Evolutionary conservation across 2,329 filamentous ascomycete species (phyloP), one percentile per base, ranked within the genome.

Genomic region (Ceratocystis colombiana): DNA sequence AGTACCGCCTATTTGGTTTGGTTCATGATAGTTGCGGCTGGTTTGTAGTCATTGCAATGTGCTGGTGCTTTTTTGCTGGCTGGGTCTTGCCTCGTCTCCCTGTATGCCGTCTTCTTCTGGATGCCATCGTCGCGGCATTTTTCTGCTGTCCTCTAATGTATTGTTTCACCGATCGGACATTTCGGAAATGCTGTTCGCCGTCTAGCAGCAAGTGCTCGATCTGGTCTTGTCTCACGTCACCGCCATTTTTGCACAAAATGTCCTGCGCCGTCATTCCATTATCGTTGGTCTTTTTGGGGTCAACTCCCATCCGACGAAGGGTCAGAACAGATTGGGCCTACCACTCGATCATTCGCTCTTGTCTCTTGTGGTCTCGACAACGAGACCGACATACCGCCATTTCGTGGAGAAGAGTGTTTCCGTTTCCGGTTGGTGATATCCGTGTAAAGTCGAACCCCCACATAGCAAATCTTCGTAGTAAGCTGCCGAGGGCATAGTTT

Each of bases 401-500:
- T n/a, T 67, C 63, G 48, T 67, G 66, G 8, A 67, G 48, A 50
- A 65, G 66, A 10, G 63, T 67, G 46, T 65, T 67, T 22, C 57
- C 63, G 10, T 50, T 33, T 6, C n/a, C 20, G 8, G 25, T 48
- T 17, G 61, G 57, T 30, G 57, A 22, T 30, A 28, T 12, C 4
- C 44, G 46, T 22, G 44, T 57, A 55, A 67, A 62, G 28, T 67
- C 63, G 2, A 67, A 59, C 4, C 66, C 66, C 66, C 63, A 67
- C 17, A 30, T 20, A 7, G 46, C 22, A 25, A 67, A 65, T 17
- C 66, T 57, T 10, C 30, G 25, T 17, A 67, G 62, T 17, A 67
- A n/a, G 8, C 45, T 37, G n/a, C 30, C 17, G 12, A 67, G 57
- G n/a, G 44, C 66, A 37, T 65, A 67, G 20, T 64, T 64, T 30